Evolutionary conservation across 176 grass and related monocot species (phyloP), one percentile per base, ranked within the genome.

Genomic region (Aegilops sharonensis): DNA sequence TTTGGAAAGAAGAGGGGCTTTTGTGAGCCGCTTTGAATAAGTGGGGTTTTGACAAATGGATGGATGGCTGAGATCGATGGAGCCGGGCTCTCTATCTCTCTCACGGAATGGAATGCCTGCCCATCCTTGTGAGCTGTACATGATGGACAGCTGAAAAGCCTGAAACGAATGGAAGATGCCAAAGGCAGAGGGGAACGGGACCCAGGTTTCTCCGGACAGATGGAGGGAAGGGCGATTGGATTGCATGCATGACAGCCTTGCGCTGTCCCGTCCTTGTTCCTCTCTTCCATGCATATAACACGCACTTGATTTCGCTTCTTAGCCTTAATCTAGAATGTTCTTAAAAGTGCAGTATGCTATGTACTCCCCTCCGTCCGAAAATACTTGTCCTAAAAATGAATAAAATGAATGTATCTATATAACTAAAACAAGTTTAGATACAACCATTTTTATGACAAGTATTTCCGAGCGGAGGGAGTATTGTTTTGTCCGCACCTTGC

Each of bases 131-230:
- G 54, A 57, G 54, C 54, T 57, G 54, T 57, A 57, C 54, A 21
- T 48, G 60, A 45, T 15, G 9, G 27, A 91, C 21, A 81, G 80
- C 65, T 39, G 75, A 54, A 57, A 57, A 57, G 54, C 18, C 54
- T 57, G 54, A 88, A 77, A 18, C 4, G 77, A 81, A 77, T 72
- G 72, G 23, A 77, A 71, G 75, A 77, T n/a, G 56, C 36, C 50
- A 75, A 73, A 4, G 14, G 60, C 23, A 68, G 88, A 65, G 54
- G 54, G 5, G 56, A 37, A 67, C 64, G 78, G 23, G 61, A 31
- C 60, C 59, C 52, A 25, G 9, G 21, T 63, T 75, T 81, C 40
- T n/a, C 15, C 8, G 4, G 25, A 45, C 67, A 72, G 24, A 72
- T 79, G 66, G 35, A 63, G 27, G 40, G 67, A 61, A 32, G 50